Evolutionary conservation across 192 early-diverging fungal species (phyloP).

Genomic region (Coemansia sp.): DNA sequence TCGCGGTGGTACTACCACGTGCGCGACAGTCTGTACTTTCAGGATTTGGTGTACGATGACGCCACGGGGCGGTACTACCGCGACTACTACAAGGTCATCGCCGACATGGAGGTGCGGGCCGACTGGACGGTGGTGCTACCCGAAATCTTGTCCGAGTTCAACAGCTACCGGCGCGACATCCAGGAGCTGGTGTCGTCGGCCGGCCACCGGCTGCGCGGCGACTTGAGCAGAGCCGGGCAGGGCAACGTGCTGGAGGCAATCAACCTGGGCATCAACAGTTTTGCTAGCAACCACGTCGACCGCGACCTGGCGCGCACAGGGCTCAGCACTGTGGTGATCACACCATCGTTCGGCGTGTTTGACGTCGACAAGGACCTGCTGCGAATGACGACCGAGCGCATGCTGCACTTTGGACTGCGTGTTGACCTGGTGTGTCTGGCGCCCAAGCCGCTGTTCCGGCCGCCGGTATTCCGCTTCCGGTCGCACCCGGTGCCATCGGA

Average conservation of each 20-base stretch:
- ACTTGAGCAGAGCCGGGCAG: slow-evolving; percentile 79
- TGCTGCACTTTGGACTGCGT: slow-evolving; percentile 87
- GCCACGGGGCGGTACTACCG: slow-evolving; percentile 68
- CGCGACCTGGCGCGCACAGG: slow-evolving; percentile 92
- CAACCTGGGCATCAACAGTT: slow-evolving; percentile 93
- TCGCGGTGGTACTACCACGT: slow-evolving; percentile 72
- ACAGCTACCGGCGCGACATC: slow-evolving; percentile 46
- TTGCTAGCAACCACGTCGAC: slow-evolving; percentile 91
- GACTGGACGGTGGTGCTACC: slow-evolving; percentile 61
- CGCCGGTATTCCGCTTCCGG: slow-evolving; percentile 82
- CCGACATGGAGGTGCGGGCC: slow-evolving; percentile 75
- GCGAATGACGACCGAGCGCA: slow-evolving; percentile 91
- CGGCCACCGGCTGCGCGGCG: slow-evolving; percentile 61
- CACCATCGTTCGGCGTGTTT: slow-evolving; percentile 87
- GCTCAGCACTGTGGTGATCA: slow-evolving; percentile 83
- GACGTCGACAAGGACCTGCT: slow-evolving; percentile 80
- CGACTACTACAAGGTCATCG: slow-evolving; percentile 94
- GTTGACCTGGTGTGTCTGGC: slow-evolving; percentile 91
- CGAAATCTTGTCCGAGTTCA: slow-evolving; percentile 43
- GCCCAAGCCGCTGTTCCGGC: slow-evolving; percentile 79
- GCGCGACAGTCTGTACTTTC: slow-evolving; percentile 44
- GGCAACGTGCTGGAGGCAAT: slow-evolving; percentile 96
- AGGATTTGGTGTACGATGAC: slow-evolving; percentile 50
- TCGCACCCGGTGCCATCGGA: slow-evolving; percentile 50
- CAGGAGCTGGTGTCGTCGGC: slow-evolving; percentile 36